Conservation (phyloP, 352 stramenopile genomes). For the Pythium chondricola region DNA sequence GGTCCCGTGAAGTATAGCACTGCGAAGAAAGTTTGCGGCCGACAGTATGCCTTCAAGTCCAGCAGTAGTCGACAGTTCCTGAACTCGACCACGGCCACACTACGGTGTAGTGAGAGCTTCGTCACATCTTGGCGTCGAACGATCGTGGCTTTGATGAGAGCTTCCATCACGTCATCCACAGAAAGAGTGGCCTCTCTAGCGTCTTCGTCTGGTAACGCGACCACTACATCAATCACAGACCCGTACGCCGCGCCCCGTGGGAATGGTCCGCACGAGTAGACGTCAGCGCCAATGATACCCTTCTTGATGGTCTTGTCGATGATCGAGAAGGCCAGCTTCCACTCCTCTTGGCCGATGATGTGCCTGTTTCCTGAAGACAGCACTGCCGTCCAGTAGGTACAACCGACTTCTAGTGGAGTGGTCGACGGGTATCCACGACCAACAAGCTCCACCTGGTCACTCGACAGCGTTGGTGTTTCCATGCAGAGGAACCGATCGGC, state of each 20-base stretch:
- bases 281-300: conserved; percentile 37
- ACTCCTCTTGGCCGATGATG: conserved; percentile 48
- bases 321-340: conserved; percentile 57
- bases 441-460: background rate
- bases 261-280: conserved; percentile 70
- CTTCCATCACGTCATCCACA: conserved; percentile 33
- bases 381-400: conserved; percentile 9
- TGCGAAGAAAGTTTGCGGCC: conserved; percentile 57
- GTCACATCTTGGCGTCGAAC: conserved; percentile 14
- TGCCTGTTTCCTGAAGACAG: no score
- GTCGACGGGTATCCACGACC: background rate
- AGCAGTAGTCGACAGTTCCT: conserved; percentile 48
- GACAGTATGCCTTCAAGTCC: conserved; percentile 61
- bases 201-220: conserved; percentile 22
- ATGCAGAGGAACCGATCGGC: background rate
- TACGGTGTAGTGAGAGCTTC: conserved; percentile 30
- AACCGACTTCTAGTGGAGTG: conserved; percentile 7
- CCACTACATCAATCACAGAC: conserved; percentile 68
- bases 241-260: conserved; percentile 58
- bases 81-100: conserved; percentile 52
- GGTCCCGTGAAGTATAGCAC: conserved; percentile 74
- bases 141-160: conserved; percentile 33
- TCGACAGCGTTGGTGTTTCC: background rate
- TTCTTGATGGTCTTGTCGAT: conserved; percentile 57
- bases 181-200: background rate